Evolutionary conservation across 768 basidiomycete genomes (phyloP), one percentile per base, ranked within the genome.

Genomic region (Sporobolomyces roseus): DNA sequence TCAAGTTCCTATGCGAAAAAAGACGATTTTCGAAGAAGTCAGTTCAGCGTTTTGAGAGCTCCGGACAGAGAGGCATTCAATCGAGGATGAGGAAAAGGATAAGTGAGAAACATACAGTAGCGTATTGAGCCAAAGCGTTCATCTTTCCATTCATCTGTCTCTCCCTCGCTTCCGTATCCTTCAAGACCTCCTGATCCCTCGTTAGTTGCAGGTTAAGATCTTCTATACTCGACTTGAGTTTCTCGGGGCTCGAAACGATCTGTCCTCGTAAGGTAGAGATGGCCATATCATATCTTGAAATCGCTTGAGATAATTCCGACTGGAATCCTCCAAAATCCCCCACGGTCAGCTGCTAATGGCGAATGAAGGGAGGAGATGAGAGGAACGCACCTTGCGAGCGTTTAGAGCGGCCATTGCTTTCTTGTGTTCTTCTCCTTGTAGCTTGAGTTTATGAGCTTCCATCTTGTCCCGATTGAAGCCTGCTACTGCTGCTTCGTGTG

Each of bases 71-170:
- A 41, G 38, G 17, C 38, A 41, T 17, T 9, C 10, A 9, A 41
- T 41, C 17, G 10, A 41, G 38, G 17, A 41, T 41, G 38, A 41
- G 38, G 9, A 9, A n/a, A n/a, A n/a, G n/a, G n/a, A n/a, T n/a
- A n/a, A 21, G 46, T 10, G 35, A 29, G 50, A 13, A 19, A 32
- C 71, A 36, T 43, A 72, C 71, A 16, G 33, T 32, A 9, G 62
- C 50, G 29, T 73, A 73, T 32, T 66, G 61, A 8, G 53, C 30
- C 8, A 73, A 27, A 21, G 45, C 43, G 25, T 54, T 48, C 53
- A 70, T 73, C 65, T 73, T 70, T 38, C 38, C 36, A 17, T 45
- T 43, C 58, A 66, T 61, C 36, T 61, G 65, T 13, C 68, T 25
- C 43, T 66, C 68, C 58, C 66, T 61, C 19, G 53, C 60, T 45